Evolutionary conservation across 371 early-diverging fungal species (phyloP), one percentile per base, ranked within the genome.

Genomic region (Fennellomyces sp.): DNA sequence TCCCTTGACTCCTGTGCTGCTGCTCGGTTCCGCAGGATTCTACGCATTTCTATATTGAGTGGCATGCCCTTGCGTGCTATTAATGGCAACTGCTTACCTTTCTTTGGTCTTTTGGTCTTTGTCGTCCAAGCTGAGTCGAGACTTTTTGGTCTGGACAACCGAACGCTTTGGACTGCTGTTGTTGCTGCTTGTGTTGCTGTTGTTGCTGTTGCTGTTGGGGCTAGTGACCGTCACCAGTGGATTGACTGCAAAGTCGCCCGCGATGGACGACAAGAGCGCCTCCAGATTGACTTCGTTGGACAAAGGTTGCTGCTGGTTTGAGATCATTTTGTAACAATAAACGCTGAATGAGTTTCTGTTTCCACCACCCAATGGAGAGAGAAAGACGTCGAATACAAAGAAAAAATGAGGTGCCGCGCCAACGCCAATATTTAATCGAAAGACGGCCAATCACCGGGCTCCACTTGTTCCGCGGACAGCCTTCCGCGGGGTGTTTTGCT

Each of bases 1-100:
- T 95, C 94, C 35, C 95, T 88, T 38, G 92, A 92, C 42, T 89
- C 84, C 74, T 94, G 94, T 25, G 95, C 95, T 12, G 95, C 95
- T 21, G 91, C 88, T n/a, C 95, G 86, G 76, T 95, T 95, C 39
- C 94, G 87, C 60, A 94, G 67, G n/a, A 92, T 88, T 65, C 93
- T 67, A 38, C n/a, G n/a, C n/a, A n/a, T n/a, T n/a, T n/a, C n/a
- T n/a, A n/a, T n/a, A n/a, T n/a, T n/a, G n/a, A n/a, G n/a, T n/a
- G n/a, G n/a, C n/a, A n/a, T n/a, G n/a, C n/a, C n/a, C n/a, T n/a
- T n/a, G n/a, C n/a, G n/a, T n/a, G n/a, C n/a, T n/a, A n/a, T n/a
- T n/a, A n/a, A n/a, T n/a, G n/a, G n/a, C n/a, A 56, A 25, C 28
- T 50, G 25, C 35, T 48, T 52, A 65, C 57, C 65, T 72, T 69